Evolutionary conservation across 805 yeast genomes (phyloP).

Genomic region (Blastobotrys peoriensis): DNA sequence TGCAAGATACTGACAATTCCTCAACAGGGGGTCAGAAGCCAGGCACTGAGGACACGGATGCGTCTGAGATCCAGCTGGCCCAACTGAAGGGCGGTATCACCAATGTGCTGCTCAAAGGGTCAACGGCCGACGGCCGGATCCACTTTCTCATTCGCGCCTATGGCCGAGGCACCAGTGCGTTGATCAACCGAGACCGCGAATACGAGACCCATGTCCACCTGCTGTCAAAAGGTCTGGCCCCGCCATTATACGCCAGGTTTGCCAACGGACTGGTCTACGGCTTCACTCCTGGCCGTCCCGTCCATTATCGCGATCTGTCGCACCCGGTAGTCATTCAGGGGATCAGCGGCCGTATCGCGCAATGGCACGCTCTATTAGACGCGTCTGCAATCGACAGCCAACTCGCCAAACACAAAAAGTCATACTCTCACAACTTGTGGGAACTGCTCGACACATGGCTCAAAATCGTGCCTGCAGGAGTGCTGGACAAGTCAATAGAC

Average conservation of each 20-base stretch:
- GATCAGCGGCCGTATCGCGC: slow-evolving; percentile 61
- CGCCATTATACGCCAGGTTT: slow-evolving; percentile 60
- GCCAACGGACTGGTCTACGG: slow-evolving; percentile 71
- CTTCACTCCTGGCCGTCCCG: slow-evolving; percentile 56
- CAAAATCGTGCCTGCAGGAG: slow-evolving; percentile 47
- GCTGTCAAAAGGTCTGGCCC: slow-evolving; percentile 56
- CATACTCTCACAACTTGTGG: slow-evolving; percentile 45
- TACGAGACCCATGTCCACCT: slow-evolving; percentile 63
- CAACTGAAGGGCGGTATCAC: slow-evolving; percentile 35
- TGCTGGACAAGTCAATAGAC: slow-evolving; percentile 31
- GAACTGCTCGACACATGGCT: slow-evolving; percentile 59
- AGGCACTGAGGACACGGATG: neutral
- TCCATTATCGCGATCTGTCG: slow-evolving; percentile 49
- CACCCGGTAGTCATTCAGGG: slow-evolving; percentile 43
- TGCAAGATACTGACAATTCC: neutral
- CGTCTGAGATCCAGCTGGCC: slow-evolving; percentile 16
- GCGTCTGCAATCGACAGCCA: slow-evolving; percentile 38
- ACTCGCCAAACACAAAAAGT: slow-evolving; percentile 28
- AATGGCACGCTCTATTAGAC: slow-evolving; percentile 56
- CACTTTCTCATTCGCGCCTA: slow-evolving; percentile 55
- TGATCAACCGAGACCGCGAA: slow-evolving; percentile 70
- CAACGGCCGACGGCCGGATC: slow-evolving; percentile 3
- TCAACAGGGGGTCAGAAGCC: neutral
- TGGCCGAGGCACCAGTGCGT: slow-evolving; percentile 65
- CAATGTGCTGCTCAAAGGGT: slow-evolving; percentile 29